Percentiles rank a stretch among this genome's conserved stretches.
These are phyloP conservation scores for Paecilomyces niveus DNA, from an alignment of 2,329 filamentous ascomycete genomes.

Conservation along the genomic window DNA sequence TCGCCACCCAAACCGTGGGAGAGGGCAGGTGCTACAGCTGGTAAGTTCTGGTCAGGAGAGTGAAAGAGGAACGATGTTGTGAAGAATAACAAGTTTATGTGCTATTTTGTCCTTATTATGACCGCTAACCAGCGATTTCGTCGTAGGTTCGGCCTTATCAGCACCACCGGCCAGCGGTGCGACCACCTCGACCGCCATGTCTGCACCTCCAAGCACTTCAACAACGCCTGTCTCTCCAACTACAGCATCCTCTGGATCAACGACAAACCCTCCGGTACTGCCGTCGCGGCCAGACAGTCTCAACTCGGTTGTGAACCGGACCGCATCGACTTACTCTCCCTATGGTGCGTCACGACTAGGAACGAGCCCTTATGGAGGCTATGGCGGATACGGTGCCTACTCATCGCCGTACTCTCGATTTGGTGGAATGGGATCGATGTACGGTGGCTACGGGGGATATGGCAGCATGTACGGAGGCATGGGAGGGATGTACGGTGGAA, in stretches of 20 bases:
- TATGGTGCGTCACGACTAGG: conserved; percentile 53
- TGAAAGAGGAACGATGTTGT: background rate
- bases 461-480: conserved; percentile 41
- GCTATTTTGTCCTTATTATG: background rate
- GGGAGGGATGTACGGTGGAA: conserved; percentile 27
- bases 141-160: conserved; percentile 20
- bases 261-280: conserved; percentile 57
- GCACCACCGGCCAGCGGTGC: conserved; percentile 16
- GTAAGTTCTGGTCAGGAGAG: conserved; percentile 33
- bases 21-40: conserved; percentile 56
- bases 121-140: background rate
- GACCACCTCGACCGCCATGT: conserved; percentile 27
- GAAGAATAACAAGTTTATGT: background rate
- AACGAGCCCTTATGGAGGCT: conserved; percentile 42
- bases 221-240: conserved; percentile 37
- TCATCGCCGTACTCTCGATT: conserved; percentile 25
- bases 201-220: conserved; percentile 38
- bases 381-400: conserved; percentile 47
- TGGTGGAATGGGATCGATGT: conserved; percentile 40
- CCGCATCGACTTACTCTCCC: conserved; percentile 72
- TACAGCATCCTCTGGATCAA: conserved; percentile 33
- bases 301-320: conserved; percentile 74
- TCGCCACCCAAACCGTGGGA: conserved; percentile 99
- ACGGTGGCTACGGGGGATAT: conserved; percentile 31
- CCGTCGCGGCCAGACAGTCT: conserved; percentile 77